Percentiles rank a stretch among this genome's conserved stretches.
Conservation (phyloP, 75 land plant species). For the Cunninghamia lanceolata region DNA sequence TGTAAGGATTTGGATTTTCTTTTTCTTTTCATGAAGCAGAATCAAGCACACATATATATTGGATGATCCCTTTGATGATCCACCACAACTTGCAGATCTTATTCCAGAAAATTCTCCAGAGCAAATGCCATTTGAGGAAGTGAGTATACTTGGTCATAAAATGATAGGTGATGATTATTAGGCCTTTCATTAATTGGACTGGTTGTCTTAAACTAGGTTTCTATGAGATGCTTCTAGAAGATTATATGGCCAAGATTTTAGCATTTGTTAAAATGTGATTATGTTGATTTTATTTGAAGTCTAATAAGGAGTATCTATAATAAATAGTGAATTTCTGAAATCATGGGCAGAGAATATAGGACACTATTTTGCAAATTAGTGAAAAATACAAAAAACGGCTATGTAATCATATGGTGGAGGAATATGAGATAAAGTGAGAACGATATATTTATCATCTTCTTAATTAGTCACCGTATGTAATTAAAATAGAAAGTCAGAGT, state of each 20-base stretch:
- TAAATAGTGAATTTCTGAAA: background rate
- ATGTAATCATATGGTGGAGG: background rate
- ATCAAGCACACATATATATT: constrained; percentile 87
- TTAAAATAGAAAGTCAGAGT: background rate
- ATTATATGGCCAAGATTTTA: constrained; percentile 2
- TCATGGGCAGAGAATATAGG: background rate
- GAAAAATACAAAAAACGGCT: background rate
- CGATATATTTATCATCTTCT: background rate
- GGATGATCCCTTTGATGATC: constrained; percentile 98
- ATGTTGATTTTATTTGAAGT: background rate
- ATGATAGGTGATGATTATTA: background rate
- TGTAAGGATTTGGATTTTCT: background rate
- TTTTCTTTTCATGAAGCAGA: constrained; percentile 28
- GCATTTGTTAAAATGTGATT: background rate
- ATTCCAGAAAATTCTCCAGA: constrained; percentile 92
- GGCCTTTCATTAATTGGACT: background rate
- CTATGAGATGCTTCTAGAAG: background rate
- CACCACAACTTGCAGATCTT: constrained; percentile 76
- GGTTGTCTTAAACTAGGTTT: background rate
- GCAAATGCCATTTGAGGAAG: constrained; percentile 81
- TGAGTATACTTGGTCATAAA: constrained; percentile 14
- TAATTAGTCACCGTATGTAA: background rate
- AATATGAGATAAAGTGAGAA: background rate
- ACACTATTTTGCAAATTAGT: background rate
- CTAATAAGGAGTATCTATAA: background rate